Conservation (phyloP, 139 green algal genomes). For the Tetratostichococcus sp. region DNA sequence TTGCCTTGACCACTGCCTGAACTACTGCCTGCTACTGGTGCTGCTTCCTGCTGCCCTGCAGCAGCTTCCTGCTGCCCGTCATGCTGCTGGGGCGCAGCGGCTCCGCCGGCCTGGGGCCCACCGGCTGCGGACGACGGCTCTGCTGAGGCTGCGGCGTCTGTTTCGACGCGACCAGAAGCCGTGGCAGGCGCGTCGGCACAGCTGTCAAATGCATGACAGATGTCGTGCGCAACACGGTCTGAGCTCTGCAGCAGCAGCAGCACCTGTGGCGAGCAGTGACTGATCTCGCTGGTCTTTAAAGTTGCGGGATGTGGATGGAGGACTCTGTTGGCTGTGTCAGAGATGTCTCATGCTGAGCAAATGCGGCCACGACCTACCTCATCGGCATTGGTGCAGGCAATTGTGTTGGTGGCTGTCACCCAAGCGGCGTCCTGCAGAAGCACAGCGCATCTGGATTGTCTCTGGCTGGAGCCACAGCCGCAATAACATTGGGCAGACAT, state of each 20-base stretch:
- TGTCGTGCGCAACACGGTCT: conserved; percentile 80
- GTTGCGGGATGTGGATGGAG: no score
- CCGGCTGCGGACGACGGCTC: no score
- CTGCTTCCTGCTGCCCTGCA: neutral
- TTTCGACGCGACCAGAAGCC: neutral
- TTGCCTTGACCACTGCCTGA: no score
- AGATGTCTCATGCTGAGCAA: no score
- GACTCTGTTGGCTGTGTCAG: no score
- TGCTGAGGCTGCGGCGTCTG: conserved; percentile 8
- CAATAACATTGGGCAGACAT: no score
- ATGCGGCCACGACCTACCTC: no score
- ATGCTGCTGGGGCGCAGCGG: no score
- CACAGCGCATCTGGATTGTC: neutral
- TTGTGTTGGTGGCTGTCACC: conserved; percentile 53
- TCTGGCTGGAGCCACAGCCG: no score
- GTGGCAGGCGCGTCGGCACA: neutral
- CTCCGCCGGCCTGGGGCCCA: no score
- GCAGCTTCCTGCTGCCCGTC: conserved; percentile 3
- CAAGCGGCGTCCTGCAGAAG: conserved; percentile 71
- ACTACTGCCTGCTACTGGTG: no score
- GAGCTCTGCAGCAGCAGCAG: conserved; percentile 90
- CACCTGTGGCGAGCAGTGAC: conserved; percentile 44
- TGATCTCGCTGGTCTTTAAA: no score
- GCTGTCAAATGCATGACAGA: conserved; percentile 37
- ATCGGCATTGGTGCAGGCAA: conserved; percentile 57